These are phyloP conservation scores for Exophiala bonariae DNA, from an alignment of 2,329 filamentous ascomycete species.

Conservation along the genomic window DNA sequence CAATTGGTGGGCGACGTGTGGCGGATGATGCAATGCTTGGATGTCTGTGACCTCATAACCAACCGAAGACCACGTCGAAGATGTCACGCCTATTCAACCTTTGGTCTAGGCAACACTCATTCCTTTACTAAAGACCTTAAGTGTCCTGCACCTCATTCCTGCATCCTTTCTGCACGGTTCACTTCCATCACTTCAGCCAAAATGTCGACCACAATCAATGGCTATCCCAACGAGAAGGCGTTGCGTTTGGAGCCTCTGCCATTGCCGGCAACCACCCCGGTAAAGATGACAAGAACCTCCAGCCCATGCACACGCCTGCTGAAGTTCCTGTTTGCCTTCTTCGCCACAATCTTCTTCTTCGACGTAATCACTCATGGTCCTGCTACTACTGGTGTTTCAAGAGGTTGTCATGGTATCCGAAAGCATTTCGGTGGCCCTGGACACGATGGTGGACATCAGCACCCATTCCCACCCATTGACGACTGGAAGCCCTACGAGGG, in stretches of 20 bases:
- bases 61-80: too few species aligned
- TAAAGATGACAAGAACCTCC: not conserved
- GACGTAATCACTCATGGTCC: constrained; percentile 3
- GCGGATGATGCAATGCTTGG: too few species aligned
- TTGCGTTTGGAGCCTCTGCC: constrained; percentile 8
- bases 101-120: too few species aligned
- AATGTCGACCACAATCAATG: too few species aligned
- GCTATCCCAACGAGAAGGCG: constrained; percentile 1
- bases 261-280: constrained; percentile 3
- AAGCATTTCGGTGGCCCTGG: not conserved
- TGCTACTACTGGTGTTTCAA: not conserved
- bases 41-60: too few species aligned
- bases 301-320: constrained; percentile 3
- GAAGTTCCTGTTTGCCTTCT: constrained; percentile 6
- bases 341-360: constrained; percentile 7
- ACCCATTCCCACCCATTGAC: constrained; percentile 66
- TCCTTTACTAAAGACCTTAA: too few species aligned
- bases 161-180: too few species aligned
- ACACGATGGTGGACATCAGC: constrained; percentile 71
- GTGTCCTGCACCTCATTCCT: too few species aligned
- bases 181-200: too few species aligned
- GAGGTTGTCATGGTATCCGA: constrained; percentile 12
- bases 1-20: too few species aligned
- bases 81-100: too few species aligned
- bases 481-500: constrained; percentile 18